phyloP scores from a whole-genome alignment of 768 basidiomycete genomes.

The Tephrocybe sp. region DNA sequence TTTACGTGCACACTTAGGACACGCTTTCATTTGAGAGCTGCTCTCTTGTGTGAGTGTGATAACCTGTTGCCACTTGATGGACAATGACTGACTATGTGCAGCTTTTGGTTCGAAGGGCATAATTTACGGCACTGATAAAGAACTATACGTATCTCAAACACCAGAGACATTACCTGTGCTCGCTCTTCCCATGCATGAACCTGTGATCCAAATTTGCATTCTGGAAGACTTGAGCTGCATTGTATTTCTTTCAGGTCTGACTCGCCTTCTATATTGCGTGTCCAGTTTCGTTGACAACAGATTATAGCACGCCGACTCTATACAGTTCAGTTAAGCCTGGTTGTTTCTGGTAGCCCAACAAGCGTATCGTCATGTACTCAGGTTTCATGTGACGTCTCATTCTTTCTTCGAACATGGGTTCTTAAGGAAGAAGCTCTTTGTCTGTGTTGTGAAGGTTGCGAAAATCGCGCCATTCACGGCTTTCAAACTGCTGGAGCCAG shows the following conservation, averaged over 20 bases:
- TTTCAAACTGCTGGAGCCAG: background rate
- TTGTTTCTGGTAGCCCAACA: background rate
- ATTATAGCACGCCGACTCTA: constrained; percentile 10
- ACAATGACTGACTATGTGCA: background rate
- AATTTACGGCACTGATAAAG: constrained; percentile 15
- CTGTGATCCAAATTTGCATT: constrained; percentile 72
- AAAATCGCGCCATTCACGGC: background rate
- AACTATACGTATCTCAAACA: constrained; percentile 9
- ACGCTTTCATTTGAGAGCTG: too few relatives aligned
- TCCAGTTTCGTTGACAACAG: background rate
- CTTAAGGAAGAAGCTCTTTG: constrained; percentile 46
- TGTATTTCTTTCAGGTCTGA: constrained; percentile 67
- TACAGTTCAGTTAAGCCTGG: constrained; percentile 5
- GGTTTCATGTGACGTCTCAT: constrained; percentile 30
- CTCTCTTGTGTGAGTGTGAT: constrained; percentile 9
- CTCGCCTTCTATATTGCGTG: background rate
- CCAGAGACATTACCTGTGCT: constrained; percentile 5
- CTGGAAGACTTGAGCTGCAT: constrained; percentile 73
- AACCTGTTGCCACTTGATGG: too few relatives aligned
- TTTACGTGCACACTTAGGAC: too few relatives aligned
- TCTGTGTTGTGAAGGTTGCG: constrained; percentile 33
- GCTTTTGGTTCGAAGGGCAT: constrained; percentile 2
- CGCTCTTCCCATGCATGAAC: constrained; percentile 4
- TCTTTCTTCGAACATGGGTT: constrained; percentile 12
- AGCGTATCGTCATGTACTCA: constrained; percentile 9